Percentiles rank a stretch among this genome's conserved stretches.
Evolutionary conservation across 495 filamentous ascomycete genomes (phyloP).

Genomic region (Clohesyomyces aquaticus): DNA sequence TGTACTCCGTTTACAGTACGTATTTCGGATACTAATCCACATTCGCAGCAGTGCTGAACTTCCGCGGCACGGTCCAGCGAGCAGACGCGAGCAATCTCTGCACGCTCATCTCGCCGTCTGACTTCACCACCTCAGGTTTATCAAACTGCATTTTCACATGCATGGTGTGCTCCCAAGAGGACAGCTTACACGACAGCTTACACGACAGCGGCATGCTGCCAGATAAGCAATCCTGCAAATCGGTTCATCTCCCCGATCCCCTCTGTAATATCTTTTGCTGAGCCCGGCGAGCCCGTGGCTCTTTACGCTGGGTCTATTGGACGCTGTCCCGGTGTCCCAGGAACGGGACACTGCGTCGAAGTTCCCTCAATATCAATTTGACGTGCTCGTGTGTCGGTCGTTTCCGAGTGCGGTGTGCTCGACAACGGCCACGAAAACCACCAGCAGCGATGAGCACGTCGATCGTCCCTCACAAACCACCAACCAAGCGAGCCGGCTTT

Average conservation of each 20-base stretch:
- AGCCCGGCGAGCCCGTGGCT: conserved; percentile 31
- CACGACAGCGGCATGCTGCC: conserved; percentile 9
- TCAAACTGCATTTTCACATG: background rate
- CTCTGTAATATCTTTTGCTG: conserved; percentile 20
- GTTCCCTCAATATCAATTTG: too few species aligned
- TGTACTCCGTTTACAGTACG: too few species aligned
- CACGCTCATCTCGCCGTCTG: conserved; percentile 12
- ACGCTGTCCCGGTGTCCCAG: conserved; percentile 24
- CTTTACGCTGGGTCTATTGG: conserved; percentile 20
- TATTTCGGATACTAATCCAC: background rate
- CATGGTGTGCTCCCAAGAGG: background rate
- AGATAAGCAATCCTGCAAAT: conserved; percentile 34
- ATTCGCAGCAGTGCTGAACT: background rate
- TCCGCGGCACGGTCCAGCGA: background rate
- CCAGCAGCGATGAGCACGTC: too few species aligned
- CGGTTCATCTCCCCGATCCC: conserved; percentile 17
- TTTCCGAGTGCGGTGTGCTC: too few species aligned
- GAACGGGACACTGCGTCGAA: conserved; percentile 5
- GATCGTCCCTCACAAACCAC: background rate
- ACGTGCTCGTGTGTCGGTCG: background rate
- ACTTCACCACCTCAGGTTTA: background rate
- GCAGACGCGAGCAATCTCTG: background rate
- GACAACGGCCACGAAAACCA: too few species aligned
- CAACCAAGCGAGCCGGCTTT: too few species aligned
- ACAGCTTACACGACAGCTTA: conserved; percentile 12